phyloP scores from a whole-genome alignment of 2,329 filamentous ascomycete species.

The Blastomyces emzantsi region DNA sequence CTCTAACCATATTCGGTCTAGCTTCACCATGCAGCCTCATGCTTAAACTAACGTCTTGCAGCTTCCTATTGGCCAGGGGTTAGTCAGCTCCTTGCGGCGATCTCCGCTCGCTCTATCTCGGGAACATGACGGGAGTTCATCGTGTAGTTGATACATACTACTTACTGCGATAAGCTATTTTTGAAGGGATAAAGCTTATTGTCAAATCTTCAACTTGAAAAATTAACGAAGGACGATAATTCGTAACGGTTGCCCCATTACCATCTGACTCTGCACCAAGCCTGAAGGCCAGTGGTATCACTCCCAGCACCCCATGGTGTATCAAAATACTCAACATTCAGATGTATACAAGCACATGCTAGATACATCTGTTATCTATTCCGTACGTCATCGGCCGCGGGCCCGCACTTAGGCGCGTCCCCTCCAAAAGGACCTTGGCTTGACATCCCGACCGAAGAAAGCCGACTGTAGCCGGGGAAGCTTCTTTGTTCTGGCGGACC shows the following conservation, averaged over 20 bases:
- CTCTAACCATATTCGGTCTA: not conserved
- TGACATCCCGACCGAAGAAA: not conserved
- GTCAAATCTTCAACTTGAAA: not conserved
- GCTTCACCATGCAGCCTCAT: not conserved
- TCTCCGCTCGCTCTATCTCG: not conserved
- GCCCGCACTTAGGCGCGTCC: conserved; percentile 4
- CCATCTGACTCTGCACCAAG: not conserved
- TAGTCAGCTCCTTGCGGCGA: not conserved
- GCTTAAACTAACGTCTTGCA: conserved; percentile 2
- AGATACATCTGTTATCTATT: not conserved
- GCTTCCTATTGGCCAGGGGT: not conserved
- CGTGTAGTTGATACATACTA: not conserved
- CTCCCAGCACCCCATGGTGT: too few relatives aligned
- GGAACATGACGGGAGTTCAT: not conserved
- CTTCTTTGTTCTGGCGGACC: too few relatives aligned
- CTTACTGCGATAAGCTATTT: not conserved
- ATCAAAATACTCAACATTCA: not conserved
- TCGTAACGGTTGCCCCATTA: not conserved
- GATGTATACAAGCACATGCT: not conserved
- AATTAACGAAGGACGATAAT: not conserved
- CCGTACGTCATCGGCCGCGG: not conserved
- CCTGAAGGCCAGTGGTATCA: not conserved
- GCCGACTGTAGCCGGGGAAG: not conserved
- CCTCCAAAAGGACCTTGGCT: not conserved
- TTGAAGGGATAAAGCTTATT: not conserved